A percentile compares a stretch with the other conserved stretches of the same genome.
Conservation (phyloP, 768 basidiomycete species). For the Mycena filopes region DNA sequence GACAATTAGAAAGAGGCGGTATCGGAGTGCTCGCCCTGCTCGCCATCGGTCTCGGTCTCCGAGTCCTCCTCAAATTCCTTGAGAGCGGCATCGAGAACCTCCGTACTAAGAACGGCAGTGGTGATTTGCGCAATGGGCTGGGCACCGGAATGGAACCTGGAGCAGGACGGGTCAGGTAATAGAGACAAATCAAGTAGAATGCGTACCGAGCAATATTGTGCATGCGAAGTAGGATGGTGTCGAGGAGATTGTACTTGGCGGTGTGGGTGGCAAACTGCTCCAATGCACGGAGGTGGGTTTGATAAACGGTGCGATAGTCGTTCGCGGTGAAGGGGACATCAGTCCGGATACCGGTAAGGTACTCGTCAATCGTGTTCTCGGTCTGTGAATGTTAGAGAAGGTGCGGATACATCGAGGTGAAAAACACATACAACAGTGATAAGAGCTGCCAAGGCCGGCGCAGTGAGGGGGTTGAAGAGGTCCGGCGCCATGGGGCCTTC, state of each 20-base stretch:
- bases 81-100: not conserved
- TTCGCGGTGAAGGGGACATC: conserved; percentile 29
- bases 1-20: no score
- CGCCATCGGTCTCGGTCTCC: conserved; percentile 4
- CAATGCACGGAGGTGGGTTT: conserved; percentile 7
- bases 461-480: conserved; percentile 33
- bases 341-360: conserved; percentile 26
- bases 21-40: not conserved
- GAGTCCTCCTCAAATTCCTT: conserved; percentile 5
- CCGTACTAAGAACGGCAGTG: not conserved
- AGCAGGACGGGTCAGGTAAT: not conserved
- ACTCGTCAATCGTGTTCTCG: conserved; percentile 32
- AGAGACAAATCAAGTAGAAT: not conserved
- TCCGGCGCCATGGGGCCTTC: conserved; percentile 32
- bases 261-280: not conserved
- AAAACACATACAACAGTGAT: conserved; percentile 22
- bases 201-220: conserved; percentile 7
- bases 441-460: not conserved
- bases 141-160: conserved; percentile 14
- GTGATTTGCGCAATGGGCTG: not conserved
- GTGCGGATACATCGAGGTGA: not conserved
- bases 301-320: conserved; percentile 25
- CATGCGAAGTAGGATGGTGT: not conserved
- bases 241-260: not conserved
- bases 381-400: conserved; percentile 1